A percentile compares a stretch with the other conserved stretches of the same genome.
phyloP scores from a whole-genome alignment of 2,329 filamentous ascomycete species.

The Akanthomyces dipterigenus region DNA sequence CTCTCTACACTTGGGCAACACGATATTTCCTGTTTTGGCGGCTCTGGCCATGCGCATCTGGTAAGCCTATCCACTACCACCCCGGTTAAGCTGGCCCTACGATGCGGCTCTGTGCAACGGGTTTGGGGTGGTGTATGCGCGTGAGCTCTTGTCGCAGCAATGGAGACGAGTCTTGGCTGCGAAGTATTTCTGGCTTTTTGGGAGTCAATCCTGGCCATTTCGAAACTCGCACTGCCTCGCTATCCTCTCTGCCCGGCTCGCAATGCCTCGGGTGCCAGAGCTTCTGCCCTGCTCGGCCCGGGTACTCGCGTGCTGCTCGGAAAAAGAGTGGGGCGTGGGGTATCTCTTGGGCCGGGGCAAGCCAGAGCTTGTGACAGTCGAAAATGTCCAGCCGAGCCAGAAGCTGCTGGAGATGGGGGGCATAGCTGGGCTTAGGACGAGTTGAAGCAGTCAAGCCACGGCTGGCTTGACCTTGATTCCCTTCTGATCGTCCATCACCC shows the following conservation, averaged over 20 bases:
- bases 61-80: slow-evolving; percentile 7
- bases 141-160: background rate
- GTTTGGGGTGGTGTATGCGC: background rate
- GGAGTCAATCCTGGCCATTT: background rate
- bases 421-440: background rate
- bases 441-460: background rate
- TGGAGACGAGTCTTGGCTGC: no score
- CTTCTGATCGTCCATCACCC: background rate
- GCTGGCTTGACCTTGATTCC: background rate
- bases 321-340: slow-evolving; percentile 8
- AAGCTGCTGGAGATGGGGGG: background rate
- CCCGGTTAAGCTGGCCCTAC: slow-evolving; percentile 8
- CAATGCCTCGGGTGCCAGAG: slow-evolving; percentile 2
- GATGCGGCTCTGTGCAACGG: slow-evolving; percentile 6
- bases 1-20: background rate
- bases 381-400: background rate
- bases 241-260: background rate
- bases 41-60: slow-evolving; percentile 9
- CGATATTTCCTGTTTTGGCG: slow-evolving; percentile 9
- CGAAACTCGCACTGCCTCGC: background rate
- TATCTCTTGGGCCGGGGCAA: background rate
- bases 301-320: slow-evolving; percentile 1
- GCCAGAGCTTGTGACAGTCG: slow-evolving; percentile 11
- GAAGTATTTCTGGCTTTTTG: background rate
- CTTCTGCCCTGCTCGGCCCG: slow-evolving; percentile 6